Conservation (phyloP, 495 filamentous ascomycete genomes). For the Penicillium canescens region DNA sequence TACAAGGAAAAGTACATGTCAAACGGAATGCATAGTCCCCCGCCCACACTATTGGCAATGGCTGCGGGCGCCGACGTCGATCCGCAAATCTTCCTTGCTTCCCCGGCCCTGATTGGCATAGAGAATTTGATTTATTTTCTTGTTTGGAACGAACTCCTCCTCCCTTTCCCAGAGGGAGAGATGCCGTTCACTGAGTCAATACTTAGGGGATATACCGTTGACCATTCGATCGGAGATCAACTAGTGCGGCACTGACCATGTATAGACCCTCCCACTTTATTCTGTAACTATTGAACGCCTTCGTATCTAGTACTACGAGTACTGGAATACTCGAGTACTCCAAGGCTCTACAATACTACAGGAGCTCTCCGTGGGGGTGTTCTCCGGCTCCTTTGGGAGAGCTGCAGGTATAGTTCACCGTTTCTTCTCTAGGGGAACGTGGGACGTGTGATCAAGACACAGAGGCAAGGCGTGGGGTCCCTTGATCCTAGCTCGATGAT, state of each 20-base stretch:
- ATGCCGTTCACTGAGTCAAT: background rate
- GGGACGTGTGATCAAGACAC: conserved; percentile 19
- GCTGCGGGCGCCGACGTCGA: conserved; percentile 45
- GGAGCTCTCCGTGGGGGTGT: background rate
- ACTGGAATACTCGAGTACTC: too few species aligned
- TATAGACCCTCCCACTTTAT: conserved; percentile 14
- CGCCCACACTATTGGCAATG: conserved; percentile 47
- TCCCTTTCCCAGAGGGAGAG: conserved; percentile 6
- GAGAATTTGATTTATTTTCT: conserved; percentile 7
- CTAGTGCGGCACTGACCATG: conserved; percentile 38
- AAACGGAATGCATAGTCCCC: conserved; percentile 31
- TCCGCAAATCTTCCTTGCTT: conserved; percentile 40
- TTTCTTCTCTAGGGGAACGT: conserved; percentile 27
- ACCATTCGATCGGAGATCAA: conserved; percentile 46
- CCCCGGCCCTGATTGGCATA: conserved; percentile 32
- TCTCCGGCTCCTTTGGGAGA: conserved; percentile 6
- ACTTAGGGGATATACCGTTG: conserved; percentile 30
- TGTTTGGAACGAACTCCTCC: too few species aligned
- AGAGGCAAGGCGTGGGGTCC: conserved; percentile 22
- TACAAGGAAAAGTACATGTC: conserved; percentile 10
- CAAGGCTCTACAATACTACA: too few species aligned
- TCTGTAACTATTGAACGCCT: conserved; percentile 6
- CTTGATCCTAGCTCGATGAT: conserved; percentile 43
- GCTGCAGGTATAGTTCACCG: conserved; percentile 33
- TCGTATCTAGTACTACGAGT: background rate